Base-by-base conservation (phyloP, 2,329 filamentous ascomycete genomes). In the Colletotrichum sp. region DNA sequence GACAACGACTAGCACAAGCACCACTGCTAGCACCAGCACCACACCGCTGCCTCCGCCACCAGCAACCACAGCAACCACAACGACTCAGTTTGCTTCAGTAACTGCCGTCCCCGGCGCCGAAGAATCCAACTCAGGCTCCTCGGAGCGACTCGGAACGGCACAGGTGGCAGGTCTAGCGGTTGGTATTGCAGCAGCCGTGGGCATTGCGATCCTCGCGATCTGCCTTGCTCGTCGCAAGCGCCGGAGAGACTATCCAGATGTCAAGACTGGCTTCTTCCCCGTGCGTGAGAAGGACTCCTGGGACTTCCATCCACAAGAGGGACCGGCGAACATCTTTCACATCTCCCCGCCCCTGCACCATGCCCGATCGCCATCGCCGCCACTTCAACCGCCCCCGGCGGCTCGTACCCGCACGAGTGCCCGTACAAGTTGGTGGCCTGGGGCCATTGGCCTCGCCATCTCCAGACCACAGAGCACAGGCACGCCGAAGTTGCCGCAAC, bases 181-280 rank as follows among this genome's bases (percentile, higher is more conserved):
- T 16, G 76, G 76, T 28, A 43, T 78, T 14, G 75, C 69, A 8
- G 76, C 72, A 18, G 76, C 74, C 1, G 16, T 75, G 4, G 76
- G 87, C 6, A 78, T 93, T 21, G 88, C 86, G 7, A 79, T 91
- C 32, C 85, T 84, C 6, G 80, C 89, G 14, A 86, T 91, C 28
- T 78, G 90, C 9, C 70, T 89, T 16, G 84, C 86, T 5, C 84
- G 87, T 61, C 83, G 81, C 66, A 79, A 82, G 10, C 86, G 89
- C n/a, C 84, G 83, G 65, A 84, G 81, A 78, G 85, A 82, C 24
- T 85, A 85, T 66, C 82, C 78, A 32, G 82, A 83, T 21, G 79
- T 82, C 64, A 84, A 84, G 77, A 84, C 81, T 4, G 84, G 82
- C 4, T 86, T 88, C 76, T 81, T 84, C 66, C 81, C 83, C 5